These are phyloP conservation scores for Mycena belliarum DNA, from an alignment of 768 basidiomycete species.

Conservation along the genomic window DNA sequence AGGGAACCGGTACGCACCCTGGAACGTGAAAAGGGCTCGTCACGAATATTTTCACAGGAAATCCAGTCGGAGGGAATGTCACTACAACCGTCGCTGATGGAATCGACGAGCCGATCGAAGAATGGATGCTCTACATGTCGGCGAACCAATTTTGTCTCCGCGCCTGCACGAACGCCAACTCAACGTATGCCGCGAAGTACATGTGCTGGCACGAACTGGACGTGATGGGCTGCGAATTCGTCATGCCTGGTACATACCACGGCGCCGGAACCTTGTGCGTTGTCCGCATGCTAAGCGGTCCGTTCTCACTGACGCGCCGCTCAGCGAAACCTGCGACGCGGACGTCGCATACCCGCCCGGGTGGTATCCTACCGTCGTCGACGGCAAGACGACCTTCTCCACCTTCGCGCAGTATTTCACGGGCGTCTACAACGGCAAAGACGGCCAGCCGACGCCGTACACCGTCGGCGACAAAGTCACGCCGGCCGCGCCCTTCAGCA, in stretches of 20 bases:
- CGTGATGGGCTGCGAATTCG: slow-evolving; percentile 46
- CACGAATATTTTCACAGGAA: too few species aligned
- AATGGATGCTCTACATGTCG: slow-evolving; percentile 41
- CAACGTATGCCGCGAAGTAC: slow-evolving; percentile 40
- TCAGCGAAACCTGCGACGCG: slow-evolving; percentile 44
- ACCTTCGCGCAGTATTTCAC: slow-evolving; percentile 47
- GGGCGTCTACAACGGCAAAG: slow-evolving; percentile 33
- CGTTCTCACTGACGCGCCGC: neutral
- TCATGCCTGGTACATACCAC: slow-evolving; percentile 49
- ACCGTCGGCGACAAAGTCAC: slow-evolving; percentile 44
- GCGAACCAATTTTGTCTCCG: slow-evolving; percentile 44
- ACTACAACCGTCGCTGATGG: slow-evolving; percentile 36
- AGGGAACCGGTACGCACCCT: too few species aligned
- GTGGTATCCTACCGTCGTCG: slow-evolving; percentile 44
- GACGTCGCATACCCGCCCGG: slow-evolving; percentile 50
- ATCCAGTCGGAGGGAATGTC: slow-evolving; percentile 46
- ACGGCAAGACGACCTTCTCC: slow-evolving; percentile 40
- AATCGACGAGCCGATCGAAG: slow-evolving; percentile 33
- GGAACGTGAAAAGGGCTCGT: too few species aligned
- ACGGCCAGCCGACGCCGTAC: slow-evolving; percentile 27
- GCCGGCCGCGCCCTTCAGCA: slow-evolving; percentile 35
- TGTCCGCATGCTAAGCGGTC: neutral
- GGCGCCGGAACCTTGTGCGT: slow-evolving; percentile 43
- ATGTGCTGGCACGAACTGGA: slow-evolving; percentile 53
- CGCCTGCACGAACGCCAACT: slow-evolving; percentile 44